Evolutionary conservation across 139 green algal species (phyloP), one percentile per base, ranked within the genome.

Genomic region (Coccomyxa sp.): DNA sequence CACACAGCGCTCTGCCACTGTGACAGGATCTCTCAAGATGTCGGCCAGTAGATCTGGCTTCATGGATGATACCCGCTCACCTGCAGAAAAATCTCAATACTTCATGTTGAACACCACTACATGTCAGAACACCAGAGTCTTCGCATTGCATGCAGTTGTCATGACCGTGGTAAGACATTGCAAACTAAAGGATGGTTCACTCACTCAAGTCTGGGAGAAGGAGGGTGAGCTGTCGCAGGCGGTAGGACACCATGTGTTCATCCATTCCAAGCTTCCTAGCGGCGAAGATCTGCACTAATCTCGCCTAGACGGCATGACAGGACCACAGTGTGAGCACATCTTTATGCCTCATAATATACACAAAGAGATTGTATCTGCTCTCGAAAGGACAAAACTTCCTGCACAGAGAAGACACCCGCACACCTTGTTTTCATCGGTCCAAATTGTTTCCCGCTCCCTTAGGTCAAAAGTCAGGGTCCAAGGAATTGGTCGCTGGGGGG

Each of bases 401-500:
- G 38, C 38, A 51, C 38, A 51, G 38, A 3, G 7, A 7, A 51
- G 38, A 51, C 7, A 51, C 38, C 68, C 76, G 13, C 23, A 82
- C 83, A 82, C 83, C 78, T 87, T 83, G 63, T 87, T 87, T 76
- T 87, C 80, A 4, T 82, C 60, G 18, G 86, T 87, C 86, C 86
- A 89, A 17, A 87, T 75, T 12, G 82, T 89, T 38, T 89, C 86
- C 17, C 86, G 74, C 67, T 89, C 86, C 23, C 80, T 75, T 21
- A 89, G 25, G 30, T 89, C 86, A 67, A 85, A 89, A 0, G 83
- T 89, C 15, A 89, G 10, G 13, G 57, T 59, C 86, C 86, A 89
- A 0, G 86, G 86, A 28, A 71, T 71, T 21, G 63, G 63, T 28
- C 63, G 63, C 21, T 71, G 63, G 21, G 60, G 14, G 60, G 60